Evolutionary conservation across 768 basidiomycete genomes (phyloP), one percentile per base, ranked within the genome.

Genomic region (Boletus tomentosulus): DNA sequence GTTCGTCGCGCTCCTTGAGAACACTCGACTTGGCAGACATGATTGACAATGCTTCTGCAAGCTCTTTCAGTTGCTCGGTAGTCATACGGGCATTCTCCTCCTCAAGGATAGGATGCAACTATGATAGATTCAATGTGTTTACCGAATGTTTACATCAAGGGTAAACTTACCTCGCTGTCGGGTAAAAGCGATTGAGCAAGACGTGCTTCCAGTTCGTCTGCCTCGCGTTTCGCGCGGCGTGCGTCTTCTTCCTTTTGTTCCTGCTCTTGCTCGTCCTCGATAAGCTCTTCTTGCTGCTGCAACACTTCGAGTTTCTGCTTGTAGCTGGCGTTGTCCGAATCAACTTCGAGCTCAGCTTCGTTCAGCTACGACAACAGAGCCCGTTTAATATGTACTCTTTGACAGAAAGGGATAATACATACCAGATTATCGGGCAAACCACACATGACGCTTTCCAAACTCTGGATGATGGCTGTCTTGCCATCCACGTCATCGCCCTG

Each of bases 261-360:
- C 71, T 99, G 97, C 68, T 98, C 97, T 59, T 94, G 85, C 73
- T 99, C 97, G 69, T 99, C 97, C 67, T 99, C 95, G 67, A 99
- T 99, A 57, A 99, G 91, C 70, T 99, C 97, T 68, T 99, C 92
- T 71, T 99, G 97, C 63, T 99, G 92, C 63, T 97, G 92, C 67
- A 99, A 75, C 25, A 99, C 96, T 58, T 98, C 97, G 51, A 99
- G 82, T 73, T 96, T 97, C 77, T 98, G 92, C 77, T 97, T 96
- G 81, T 97, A 98, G 63, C 86, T 92, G 22, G 93, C 92, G 48
- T 87, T 87, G 38, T 96, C 95, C 24, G 87, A 90, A 60, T 94
- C 91, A 24, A 98, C 96, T 71, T 95, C 91, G 47, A 98, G 81
- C 68, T 98, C 97, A 9, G 97, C 92, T 76, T 98, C 97, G 70